These are phyloP conservation scores for Nothophoma quercina DNA, from an alignment of 2,329 filamentous ascomycete genomes.

Conservation along the genomic window DNA sequence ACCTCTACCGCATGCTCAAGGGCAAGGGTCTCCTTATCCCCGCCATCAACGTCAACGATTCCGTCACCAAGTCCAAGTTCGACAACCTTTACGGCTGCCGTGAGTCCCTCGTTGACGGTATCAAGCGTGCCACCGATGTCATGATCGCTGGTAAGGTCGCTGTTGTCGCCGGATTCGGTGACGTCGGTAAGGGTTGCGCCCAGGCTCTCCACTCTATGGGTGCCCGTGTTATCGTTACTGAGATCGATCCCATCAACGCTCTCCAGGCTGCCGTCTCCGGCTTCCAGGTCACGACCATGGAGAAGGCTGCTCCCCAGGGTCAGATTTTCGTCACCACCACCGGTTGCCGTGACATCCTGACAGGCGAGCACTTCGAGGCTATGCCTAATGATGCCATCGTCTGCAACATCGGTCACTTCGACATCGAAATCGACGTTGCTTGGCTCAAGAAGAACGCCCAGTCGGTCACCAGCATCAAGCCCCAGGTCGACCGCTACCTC, in stretches of 20 bases:
- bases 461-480: slow-evolving; percentile 98
- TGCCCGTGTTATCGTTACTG: slow-evolving; percentile 93
- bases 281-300: slow-evolving; percentile 97
- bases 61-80: slow-evolving; percentile 99
- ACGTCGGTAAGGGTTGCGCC: slow-evolving; percentile 98
- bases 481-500: slow-evolving; percentile 97
- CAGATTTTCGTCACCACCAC: slow-evolving; percentile 99
- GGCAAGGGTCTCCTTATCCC: slow-evolving; percentile 81
- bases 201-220: slow-evolving; percentile 96
- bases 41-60: slow-evolving; percentile 99
- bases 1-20: slow-evolving; percentile 97
- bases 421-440: slow-evolving; percentile 99
- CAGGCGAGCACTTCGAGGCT: slow-evolving; percentile 87
- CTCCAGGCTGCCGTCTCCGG: slow-evolving; percentile 98
- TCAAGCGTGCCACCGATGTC: slow-evolving; percentile 99
- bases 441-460: slow-evolving; percentile 98
- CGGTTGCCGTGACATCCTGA: slow-evolving; percentile 97
- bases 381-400: slow-evolving; percentile 99
- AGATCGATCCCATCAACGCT: slow-evolving; percentile 99
- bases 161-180: slow-evolving; percentile 97
- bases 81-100: slow-evolving; percentile 99
- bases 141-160: slow-evolving; percentile 99
- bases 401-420: slow-evolving; percentile 99
- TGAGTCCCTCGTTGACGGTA: slow-evolving; percentile 97
- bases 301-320: slow-evolving; percentile 85